Percentiles rank a stretch among this genome's conserved stretches.
Evolutionary conservation across 83 land plant species (phyloP).

Genomic region (Picea mariana): DNA sequence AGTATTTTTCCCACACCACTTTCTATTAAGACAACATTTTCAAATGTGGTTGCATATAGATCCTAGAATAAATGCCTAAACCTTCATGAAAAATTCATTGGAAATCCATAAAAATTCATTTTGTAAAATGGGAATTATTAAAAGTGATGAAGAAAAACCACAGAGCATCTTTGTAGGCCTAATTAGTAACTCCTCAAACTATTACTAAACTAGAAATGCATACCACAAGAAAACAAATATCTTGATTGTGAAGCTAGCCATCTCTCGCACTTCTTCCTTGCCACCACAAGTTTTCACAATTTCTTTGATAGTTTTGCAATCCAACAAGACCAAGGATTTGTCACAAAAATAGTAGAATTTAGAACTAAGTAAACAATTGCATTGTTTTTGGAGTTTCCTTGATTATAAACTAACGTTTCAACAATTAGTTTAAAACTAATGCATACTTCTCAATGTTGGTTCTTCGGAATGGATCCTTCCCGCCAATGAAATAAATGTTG

Average conservation of each 20-base stretch:
- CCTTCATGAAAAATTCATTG: neutral
- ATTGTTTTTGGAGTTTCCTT: neutral
- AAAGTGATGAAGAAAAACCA: no score
- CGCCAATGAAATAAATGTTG: no score
- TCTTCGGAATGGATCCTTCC: conserved; percentile 45
- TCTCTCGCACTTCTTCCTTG: conserved; percentile 68
- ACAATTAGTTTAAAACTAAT: neutral
- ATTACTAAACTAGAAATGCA: neutral
- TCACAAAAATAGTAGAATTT: no score
- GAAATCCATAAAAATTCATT: neutral
- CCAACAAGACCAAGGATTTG: neutral
- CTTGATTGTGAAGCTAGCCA: conserved; percentile 75
- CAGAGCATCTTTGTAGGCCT: neutral
- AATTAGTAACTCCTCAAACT: neutral
- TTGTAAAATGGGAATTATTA: no score
- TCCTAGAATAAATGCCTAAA: conserved; percentile 33
- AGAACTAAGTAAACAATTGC: neutral
- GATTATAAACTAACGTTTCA: neutral
- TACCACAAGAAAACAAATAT: conserved; percentile 73
- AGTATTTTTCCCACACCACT: conserved; percentile 64
- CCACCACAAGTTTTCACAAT: conserved; percentile 71
- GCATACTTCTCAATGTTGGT: conserved; percentile 73
- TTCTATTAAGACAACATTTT: conserved; percentile 15
- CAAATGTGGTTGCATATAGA: conserved; percentile 8
- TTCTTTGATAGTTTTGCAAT: conserved; percentile 60